phyloP scores from a whole-genome alignment of 2,329 filamentous ascomycete species.

The Aspergillus udagawae region DNA sequence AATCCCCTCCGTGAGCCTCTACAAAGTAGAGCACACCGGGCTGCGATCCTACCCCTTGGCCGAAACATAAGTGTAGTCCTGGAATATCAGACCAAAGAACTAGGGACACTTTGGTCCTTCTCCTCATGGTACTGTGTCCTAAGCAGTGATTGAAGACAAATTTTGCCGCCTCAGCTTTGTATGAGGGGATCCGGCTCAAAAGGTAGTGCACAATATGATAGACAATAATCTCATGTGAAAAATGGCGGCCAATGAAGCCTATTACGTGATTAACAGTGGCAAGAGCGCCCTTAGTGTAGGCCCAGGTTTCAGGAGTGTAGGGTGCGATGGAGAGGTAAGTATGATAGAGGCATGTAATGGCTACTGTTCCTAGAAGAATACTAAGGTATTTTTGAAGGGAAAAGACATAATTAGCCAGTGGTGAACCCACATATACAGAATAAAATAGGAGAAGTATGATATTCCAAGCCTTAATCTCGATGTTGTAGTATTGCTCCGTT shows the following conservation, averaged over 20 bases:
- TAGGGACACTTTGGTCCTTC: constrained; percentile 41
- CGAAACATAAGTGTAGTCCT: too few species aligned
- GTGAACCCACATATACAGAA: constrained; percentile 65
- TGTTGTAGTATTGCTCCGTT: too few species aligned
- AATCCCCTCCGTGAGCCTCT: too few species aligned
- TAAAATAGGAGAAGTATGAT: too few species aligned
- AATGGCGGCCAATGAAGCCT: constrained; percentile 60
- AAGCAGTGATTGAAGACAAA: constrained; percentile 53
- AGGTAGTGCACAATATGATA: constrained; percentile 62
- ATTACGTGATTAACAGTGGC: constrained; percentile 63
- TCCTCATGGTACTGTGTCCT: constrained; percentile 48
- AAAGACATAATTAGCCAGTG: constrained; percentile 60
- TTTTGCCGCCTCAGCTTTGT: constrained; percentile 58
- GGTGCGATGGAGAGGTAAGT: constrained; percentile 57
- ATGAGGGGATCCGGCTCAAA: constrained; percentile 59
- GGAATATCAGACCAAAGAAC: too few species aligned
- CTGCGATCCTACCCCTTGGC: too few species aligned
- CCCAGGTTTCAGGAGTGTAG: constrained; percentile 58
- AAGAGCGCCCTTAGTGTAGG: constrained; percentile 58
- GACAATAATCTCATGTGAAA: constrained; percentile 65
- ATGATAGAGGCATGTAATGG: constrained; percentile 73
- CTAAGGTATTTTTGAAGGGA: not conserved
- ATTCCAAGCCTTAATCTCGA: too few species aligned
- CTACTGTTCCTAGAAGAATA: constrained; percentile 44
- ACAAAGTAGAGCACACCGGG: too few species aligned